phyloP scores from a whole-genome alignment of 2,329 filamentous ascomycete genomes.

The Nigrospora sphaerica region DNA sequence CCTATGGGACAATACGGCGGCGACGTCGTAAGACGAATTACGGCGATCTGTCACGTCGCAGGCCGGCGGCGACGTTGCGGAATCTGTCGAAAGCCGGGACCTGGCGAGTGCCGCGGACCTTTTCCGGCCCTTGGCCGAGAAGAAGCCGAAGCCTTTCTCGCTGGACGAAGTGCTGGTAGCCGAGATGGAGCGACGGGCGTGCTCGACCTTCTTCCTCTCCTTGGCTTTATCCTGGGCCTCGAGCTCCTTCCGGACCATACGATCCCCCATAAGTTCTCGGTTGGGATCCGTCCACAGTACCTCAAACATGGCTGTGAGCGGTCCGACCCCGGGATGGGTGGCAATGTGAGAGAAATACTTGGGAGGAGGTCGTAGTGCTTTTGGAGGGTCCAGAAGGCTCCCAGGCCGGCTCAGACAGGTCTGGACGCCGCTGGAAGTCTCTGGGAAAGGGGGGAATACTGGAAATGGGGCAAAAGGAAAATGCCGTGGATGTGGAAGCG shows the following conservation, averaged over 20 bases:
- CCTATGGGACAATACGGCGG: conserved; percentile 12
- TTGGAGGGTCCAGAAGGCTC: too few relatives aligned
- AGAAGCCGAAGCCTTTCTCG: conserved; percentile 33
- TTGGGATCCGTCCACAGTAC: conserved; percentile 51
- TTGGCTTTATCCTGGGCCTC: conserved; percentile 25
- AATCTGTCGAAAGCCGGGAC: conserved; percentile 4
- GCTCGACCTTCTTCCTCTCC: conserved; percentile 20
- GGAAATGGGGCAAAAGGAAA: too few relatives aligned
- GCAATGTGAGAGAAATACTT: too few relatives aligned
- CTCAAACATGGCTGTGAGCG: conserved; percentile 41
- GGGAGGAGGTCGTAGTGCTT: too few relatives aligned
- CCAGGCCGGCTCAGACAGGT: too few relatives aligned
- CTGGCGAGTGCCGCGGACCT: conserved; percentile 17
- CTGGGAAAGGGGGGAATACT: too few relatives aligned
- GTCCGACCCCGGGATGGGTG: neutral
- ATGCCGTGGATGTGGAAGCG: too few relatives aligned
- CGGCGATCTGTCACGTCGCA: conserved; percentile 9
- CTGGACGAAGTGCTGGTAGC: conserved; percentile 35
- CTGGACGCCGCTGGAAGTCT: too few relatives aligned
- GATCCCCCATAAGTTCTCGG: conserved; percentile 45
- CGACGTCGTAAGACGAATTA: conserved; percentile 15
- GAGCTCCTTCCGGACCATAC: conserved; percentile 39
- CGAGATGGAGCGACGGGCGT: conserved; percentile 28
- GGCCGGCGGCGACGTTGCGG: conserved; percentile 1
- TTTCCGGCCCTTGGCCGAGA: conserved; percentile 32